Percentiles rank a stretch among this genome's conserved stretches.
These are phyloP conservation scores for Coccomyxa sp. DNA, from an alignment of 139 green algal species.

Conservation along the genomic window DNA sequence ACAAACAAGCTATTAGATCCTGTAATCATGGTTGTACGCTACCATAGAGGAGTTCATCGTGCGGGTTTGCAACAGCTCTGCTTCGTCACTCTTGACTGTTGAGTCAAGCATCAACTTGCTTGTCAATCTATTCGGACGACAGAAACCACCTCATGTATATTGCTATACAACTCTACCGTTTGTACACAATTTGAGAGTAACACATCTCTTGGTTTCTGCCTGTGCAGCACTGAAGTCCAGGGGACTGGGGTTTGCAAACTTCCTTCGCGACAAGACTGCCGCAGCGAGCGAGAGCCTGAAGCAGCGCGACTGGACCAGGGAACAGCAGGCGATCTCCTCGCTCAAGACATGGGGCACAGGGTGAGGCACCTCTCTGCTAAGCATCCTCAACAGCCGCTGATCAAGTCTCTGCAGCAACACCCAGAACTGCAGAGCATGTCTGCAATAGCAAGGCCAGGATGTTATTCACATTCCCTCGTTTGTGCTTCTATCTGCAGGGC, in stretches of 20 bases:
- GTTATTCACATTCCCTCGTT: background rate
- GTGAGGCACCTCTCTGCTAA: background rate
- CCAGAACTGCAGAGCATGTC: background rate
- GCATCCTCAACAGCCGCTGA: background rate
- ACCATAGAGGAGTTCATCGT: background rate
- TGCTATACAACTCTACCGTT: background rate
- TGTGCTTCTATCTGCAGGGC: constrained; percentile 6
- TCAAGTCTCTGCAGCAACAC: background rate
- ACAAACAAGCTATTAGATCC: too few relatives aligned
- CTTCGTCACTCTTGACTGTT: background rate
- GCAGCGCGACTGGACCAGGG: constrained; percentile 1
- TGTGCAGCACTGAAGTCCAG: background rate
- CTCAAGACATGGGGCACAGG: background rate
- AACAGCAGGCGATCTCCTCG: background rate
- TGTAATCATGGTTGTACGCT: background rate
- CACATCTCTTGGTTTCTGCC: background rate
- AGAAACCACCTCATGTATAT: background rate
- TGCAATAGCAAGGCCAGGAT: background rate
- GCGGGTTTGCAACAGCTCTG: background rate
- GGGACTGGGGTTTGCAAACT: background rate
- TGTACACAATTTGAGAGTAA: background rate
- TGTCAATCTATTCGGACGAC: background rate
- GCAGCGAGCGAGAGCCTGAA: constrained; percentile 3
- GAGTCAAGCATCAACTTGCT: background rate
- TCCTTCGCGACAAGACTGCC: constrained; percentile 2